These are phyloP conservation scores for Hypoxylon lenormandii DNA, from an alignment of 495 filamentous ascomycete species.

Conservation along the genomic window DNA sequence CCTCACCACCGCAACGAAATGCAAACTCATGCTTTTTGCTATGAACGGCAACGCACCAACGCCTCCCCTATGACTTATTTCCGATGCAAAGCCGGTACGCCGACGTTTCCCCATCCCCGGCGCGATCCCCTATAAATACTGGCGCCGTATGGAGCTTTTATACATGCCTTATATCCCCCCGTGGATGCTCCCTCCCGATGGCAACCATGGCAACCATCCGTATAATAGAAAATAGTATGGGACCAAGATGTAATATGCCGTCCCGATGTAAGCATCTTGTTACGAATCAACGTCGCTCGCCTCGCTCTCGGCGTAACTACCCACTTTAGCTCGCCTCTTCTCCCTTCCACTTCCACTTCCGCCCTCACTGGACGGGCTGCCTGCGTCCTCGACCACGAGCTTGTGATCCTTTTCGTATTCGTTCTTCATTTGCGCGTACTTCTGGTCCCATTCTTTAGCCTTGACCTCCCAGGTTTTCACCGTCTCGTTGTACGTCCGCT, in stretches of 20 bases:
- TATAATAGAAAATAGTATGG: too few species aligned
- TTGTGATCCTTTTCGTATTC: conserved; percentile 74
- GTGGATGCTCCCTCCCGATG: neutral
- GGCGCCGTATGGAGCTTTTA: conserved; percentile 17
- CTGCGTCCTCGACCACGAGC: conserved; percentile 42
- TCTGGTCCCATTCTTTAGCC: conserved; percentile 76
- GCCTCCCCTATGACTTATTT: conserved; percentile 24
- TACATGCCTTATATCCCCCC: conserved; percentile 17
- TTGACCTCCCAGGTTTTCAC: conserved; percentile 68
- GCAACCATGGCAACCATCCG: too few species aligned
- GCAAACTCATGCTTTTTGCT: too few species aligned
- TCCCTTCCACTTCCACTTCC: conserved; percentile 45
- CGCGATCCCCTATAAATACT: conserved; percentile 15
- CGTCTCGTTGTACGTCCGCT: conserved; percentile 69
- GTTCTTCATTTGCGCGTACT: conserved; percentile 68
- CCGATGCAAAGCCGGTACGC: conserved; percentile 29
- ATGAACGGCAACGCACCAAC: conserved; percentile 8
- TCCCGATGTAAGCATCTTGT: neutral
- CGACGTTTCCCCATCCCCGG: neutral
- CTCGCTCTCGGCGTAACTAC: conserved; percentile 57
- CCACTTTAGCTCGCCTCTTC: conserved; percentile 50
- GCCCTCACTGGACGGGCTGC: conserved; percentile 27
- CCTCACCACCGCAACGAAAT: too few species aligned
- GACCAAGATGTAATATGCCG: too few species aligned
- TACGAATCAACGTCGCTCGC: conserved; percentile 44